Evolutionary conservation across 345 rosid species (phyloP).

Genomic region (Hirschfeldia incana): DNA sequence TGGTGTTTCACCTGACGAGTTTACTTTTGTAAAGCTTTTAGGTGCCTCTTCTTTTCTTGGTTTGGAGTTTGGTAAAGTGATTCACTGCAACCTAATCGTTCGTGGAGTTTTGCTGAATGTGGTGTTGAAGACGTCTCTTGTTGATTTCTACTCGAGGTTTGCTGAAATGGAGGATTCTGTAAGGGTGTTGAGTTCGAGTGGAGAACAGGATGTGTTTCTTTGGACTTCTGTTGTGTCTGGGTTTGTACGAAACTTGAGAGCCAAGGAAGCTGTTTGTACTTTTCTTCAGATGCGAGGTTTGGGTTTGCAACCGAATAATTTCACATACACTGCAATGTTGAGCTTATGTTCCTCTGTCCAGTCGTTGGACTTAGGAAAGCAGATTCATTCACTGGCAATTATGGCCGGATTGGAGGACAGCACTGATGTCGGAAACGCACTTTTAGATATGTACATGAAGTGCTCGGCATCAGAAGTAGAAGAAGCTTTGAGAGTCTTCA

Average conservation of each 20-base stretch:
- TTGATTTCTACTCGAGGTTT: constrained; percentile 57
- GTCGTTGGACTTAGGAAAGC: constrained; percentile 53
- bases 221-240: constrained; percentile 68
- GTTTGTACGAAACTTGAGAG: constrained; percentile 44
- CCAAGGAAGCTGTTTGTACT: constrained; percentile 47
- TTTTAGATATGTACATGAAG: constrained; percentile 69
- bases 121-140: constrained; percentile 65
- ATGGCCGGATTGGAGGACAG: constrained; percentile 48
- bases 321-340: constrained; percentile 48
- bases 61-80: constrained; percentile 47
- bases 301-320: constrained; percentile 49
- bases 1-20: constrained; percentile 56
- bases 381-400: constrained; percentile 59
- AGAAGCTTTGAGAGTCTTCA: constrained; percentile 53
- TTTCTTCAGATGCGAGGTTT: constrained; percentile 53
- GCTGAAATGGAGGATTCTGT: constrained; percentile 51
- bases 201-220: constrained; percentile 48
- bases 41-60: constrained; percentile 48
- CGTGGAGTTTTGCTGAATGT: constrained; percentile 53
- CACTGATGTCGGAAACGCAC: constrained; percentile 60
- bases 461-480: constrained; percentile 47
- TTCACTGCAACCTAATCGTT: constrained; percentile 54
- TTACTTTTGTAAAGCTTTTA: constrained; percentile 63
- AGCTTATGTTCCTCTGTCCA: constrained; percentile 42
- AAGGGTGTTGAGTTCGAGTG: constrained; percentile 46